Percentiles rank a stretch among this genome's conserved stretches.
Conservation (phyloP, 805 yeast genomes). For the Danielia oregonensis region DNA sequence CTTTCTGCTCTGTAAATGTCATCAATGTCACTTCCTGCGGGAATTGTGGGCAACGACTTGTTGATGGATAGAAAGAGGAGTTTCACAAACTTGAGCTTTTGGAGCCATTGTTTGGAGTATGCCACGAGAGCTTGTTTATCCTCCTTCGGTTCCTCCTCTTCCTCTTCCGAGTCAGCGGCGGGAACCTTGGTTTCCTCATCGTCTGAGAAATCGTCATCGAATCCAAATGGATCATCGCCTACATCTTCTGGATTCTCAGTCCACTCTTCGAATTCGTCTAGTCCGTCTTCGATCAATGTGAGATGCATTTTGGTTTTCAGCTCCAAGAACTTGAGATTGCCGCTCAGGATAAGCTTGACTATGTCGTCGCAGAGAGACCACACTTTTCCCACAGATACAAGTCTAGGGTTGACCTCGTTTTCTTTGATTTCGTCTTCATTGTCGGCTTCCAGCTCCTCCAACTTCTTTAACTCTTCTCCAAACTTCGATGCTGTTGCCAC, state of each 20-base stretch:
- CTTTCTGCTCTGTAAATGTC: conserved; percentile 41
- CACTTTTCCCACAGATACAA: conserved; percentile 60
- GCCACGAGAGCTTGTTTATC: conserved; percentile 26
- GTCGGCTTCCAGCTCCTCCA: conserved; percentile 11
- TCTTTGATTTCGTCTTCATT: conserved; percentile 9
- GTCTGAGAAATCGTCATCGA: conserved; percentile 25
- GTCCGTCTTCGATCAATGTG: conserved; percentile 53
- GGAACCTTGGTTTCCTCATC: conserved; percentile 26
- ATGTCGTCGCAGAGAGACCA: conserved; percentile 67
- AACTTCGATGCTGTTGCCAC: conserved; percentile 18
- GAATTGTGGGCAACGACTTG: conserved; percentile 51
- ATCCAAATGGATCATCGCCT: conserved; percentile 52
- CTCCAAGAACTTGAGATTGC: conserved; percentile 53
- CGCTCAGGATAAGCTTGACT: conserved; percentile 38
- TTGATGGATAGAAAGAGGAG: conserved; percentile 54
- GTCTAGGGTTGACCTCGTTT: conserved; percentile 25
- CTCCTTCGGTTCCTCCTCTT: conserved; percentile 5
- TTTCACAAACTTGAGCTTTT: conserved; percentile 53
- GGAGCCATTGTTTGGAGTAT: conserved; percentile 47
- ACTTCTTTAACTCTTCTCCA: conserved; percentile 24
- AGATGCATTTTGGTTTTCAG: conserved; percentile 42
- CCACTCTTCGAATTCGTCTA: conserved; percentile 71
- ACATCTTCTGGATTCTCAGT: conserved; percentile 52
- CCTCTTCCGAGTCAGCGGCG: conserved; percentile 16
- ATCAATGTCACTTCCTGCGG: conserved; percentile 45